phyloP scores from a whole-genome alignment of 192 early-diverging fungal species.

The Cladochytrium replicatum region DNA sequence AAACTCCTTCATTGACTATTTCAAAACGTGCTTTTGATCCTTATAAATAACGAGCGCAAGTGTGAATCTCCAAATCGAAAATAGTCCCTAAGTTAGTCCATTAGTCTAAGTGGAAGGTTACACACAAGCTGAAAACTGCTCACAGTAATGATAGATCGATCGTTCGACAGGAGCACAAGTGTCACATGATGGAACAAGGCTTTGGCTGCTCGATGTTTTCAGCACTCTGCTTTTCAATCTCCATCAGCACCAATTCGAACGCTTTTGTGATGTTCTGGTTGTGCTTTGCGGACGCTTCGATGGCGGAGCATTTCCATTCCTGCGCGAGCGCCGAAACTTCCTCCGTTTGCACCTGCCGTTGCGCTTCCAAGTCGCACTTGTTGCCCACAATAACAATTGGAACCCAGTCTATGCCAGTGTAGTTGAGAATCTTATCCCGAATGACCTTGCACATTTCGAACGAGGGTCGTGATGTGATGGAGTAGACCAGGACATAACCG shows the following conservation, averaged over 20 bases:
- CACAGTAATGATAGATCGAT: too few relatives aligned
- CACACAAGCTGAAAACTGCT: too few relatives aligned
- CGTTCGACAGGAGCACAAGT: too few relatives aligned
- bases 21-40: too few relatives aligned
- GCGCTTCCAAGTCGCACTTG: slow-evolving; percentile 75
- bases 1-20: too few relatives aligned
- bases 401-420: slow-evolving; percentile 80
- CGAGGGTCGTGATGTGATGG: slow-evolving; percentile 69
- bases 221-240: slow-evolving; percentile 66
- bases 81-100: too few relatives aligned
- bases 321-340: slow-evolving; percentile 73
- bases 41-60: too few relatives aligned
- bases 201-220: slow-evolving; percentile 47
- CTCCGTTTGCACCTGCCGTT: slow-evolving; percentile 64
- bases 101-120: too few relatives aligned
- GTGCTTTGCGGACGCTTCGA: slow-evolving; percentile 88
- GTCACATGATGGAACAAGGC: slow-evolving; percentile 43
- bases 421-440: slow-evolving; percentile 89
- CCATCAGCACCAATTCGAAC: slow-evolving; percentile 72
- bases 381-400: slow-evolving; percentile 88
- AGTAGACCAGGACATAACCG: slow-evolving; percentile 92
- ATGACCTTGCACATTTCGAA: slow-evolving; percentile 87
- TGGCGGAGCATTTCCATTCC: slow-evolving; percentile 72
- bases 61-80: too few relatives aligned
- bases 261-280: slow-evolving; percentile 79